Percentiles rank a stretch among this genome's conserved stretches.
Conservation (phyloP, 345 rosid species). For the Mercurialis annua region DNA sequence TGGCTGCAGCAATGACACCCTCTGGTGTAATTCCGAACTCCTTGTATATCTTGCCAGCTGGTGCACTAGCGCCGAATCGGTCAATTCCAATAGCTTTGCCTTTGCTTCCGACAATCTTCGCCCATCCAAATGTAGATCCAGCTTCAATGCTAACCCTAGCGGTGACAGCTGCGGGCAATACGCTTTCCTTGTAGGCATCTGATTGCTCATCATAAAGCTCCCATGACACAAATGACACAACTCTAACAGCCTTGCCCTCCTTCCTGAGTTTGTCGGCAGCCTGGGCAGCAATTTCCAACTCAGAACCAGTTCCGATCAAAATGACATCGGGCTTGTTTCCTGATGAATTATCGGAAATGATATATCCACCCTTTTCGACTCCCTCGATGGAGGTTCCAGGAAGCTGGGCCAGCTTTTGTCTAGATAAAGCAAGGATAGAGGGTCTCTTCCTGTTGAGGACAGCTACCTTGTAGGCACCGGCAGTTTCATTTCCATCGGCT, state of each 20-base stretch:
- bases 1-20: slow-evolving; percentile 77
- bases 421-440: slow-evolving; percentile 79
- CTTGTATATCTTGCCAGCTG: slow-evolving; percentile 77
- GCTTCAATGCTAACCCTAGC: slow-evolving; percentile 96
- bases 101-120: slow-evolving; percentile 60
- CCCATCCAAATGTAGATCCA: slow-evolving; percentile 89
- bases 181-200: slow-evolving; percentile 81
- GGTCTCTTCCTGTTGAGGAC: slow-evolving; percentile 75
- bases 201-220: slow-evolving; percentile 80
- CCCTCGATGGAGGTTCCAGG: slow-evolving; percentile 88
- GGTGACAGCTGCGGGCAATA: slow-evolving; percentile 63
- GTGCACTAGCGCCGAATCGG: slow-evolving; percentile 93
- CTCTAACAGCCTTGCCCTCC: slow-evolving; percentile 93
- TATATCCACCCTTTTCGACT: slow-evolving; percentile 89
- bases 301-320: slow-evolving; percentile 95
- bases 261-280: slow-evolving; percentile 76
- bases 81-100: slow-evolving; percentile 87
- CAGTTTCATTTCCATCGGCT: slow-evolving; percentile 97
- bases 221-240: slow-evolving; percentile 91
- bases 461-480: slow-evolving; percentile 92
- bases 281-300: slow-evolving; percentile 79
- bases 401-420: slow-evolving; percentile 90
- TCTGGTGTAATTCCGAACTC: slow-evolving; percentile 71
- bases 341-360: slow-evolving; percentile 76
- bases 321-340: slow-evolving; percentile 91